Evolutionary conservation across 2,329 filamentous ascomycete genomes (phyloP), one percentile per base, ranked within the genome.

Genomic region (Westerdykella ornata): DNA sequence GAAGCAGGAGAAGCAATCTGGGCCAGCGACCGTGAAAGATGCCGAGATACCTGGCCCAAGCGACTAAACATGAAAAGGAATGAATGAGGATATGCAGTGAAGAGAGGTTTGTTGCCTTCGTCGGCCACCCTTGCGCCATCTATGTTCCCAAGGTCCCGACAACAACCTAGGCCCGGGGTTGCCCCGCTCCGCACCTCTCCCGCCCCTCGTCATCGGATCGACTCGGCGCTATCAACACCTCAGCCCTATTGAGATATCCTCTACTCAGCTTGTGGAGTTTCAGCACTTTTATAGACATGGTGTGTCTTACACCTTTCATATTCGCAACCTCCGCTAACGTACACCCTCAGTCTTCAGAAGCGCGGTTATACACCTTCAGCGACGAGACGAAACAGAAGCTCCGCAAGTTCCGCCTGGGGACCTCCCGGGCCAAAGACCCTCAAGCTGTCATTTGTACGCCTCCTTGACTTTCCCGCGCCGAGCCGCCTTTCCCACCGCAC

Each of bases 371-470:
- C 72, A 87, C 85, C 45, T 94, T 97, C 78, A 94, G 88, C 22
- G 78, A 81, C 50, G 87, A 92, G 70, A 95, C 88, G 35, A 92
- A 84, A 69, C 82, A 88, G 52, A 83, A 89, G 61, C 79, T 98
- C 52, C 85, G 87, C 67, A 97, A 96, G 70, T 98, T 98, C 72
- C 85, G 92, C 38, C 77, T 98, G 19, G 81, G 84, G 18, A 97
- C 92, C 2, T 96, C 89, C 26, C 76, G 92, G 51, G 82, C 88
- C 39, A 90, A 84, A 63, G 81, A 84, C 35, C 84, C 89, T 0
- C 88, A 96, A 72, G 92, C 89, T 46, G 81, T 94, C 48, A 94
- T 98, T 55, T 97, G 92, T 97, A 85, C 69, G 82, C 46, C 35
- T 47, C 18, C 37, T 37, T 17, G n/a, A 17, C 30, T 32, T 13